phyloP scores from a whole-genome alignment of 306 rosid species.

The Gleditsia sinensis region DNA sequence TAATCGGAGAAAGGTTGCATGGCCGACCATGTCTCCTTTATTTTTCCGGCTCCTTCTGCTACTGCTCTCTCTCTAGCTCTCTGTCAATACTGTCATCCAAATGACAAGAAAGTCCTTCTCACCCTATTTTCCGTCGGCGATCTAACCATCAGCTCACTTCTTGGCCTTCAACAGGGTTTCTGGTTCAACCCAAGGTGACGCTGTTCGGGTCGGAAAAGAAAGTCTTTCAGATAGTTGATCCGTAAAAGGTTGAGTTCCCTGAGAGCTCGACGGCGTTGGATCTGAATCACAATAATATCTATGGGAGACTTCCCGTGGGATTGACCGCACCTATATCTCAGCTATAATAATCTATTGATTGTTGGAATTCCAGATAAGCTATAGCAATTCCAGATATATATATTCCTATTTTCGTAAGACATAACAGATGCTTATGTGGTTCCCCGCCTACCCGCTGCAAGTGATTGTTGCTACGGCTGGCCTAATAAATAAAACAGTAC shows the following conservation, averaged over 20 bases:
- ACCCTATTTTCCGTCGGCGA: too few species aligned
- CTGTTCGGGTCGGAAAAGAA: too few species aligned
- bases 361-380: too few species aligned
- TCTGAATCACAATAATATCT: not conserved
- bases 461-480: not conserved
- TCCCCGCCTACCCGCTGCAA: not conserved
- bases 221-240: too few species aligned
- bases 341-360: too few species aligned
- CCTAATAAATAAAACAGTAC: not conserved
- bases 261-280: not conserved
- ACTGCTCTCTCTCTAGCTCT: not conserved
- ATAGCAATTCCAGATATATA: too few species aligned
- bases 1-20: too few species aligned
- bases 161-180: not conserved
- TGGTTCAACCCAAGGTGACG: not conserved
- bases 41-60: not conserved
- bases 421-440: constrained; percentile 4
- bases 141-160: not conserved
- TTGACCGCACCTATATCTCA: constrained; percentile 1
- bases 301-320: not conserved
- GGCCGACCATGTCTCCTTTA: not conserved
- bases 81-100: not conserved
- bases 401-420: not conserved
- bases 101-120: not conserved
- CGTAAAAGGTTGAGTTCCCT: not conserved